Evolutionary conservation across 768 basidiomycete genomes (phyloP).

Genomic region (Peribolospora kevripleyi): DNA sequence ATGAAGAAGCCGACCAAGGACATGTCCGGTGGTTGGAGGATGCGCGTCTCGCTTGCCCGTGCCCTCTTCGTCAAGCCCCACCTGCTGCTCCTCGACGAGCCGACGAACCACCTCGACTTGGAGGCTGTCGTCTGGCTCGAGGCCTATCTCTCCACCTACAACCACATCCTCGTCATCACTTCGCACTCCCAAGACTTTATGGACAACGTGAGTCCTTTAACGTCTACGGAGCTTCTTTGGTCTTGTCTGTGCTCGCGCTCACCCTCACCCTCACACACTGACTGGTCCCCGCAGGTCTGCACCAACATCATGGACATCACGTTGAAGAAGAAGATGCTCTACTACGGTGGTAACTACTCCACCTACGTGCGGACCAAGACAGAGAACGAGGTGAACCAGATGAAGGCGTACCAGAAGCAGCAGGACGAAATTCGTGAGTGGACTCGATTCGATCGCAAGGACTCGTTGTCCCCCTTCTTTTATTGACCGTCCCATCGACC

Average conservation of each 20-base stretch:
- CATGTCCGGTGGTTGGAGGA: constrained; percentile 98
- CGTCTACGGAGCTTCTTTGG: too few relatives aligned
- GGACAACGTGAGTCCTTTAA: constrained; percentile 33
- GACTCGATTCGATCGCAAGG: background rate
- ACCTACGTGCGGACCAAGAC: constrained; percentile 87
- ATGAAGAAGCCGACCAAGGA: constrained; percentile 94
- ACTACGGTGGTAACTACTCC: constrained; percentile 89
- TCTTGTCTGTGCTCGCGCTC: too few relatives aligned
- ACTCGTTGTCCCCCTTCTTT: background rate
- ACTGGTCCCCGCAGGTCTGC: constrained; percentile 29
- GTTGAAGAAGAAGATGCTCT: constrained; percentile 40
- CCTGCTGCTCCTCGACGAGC: constrained; percentile 72
- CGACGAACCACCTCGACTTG: constrained; percentile 34
- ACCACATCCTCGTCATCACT: constrained; percentile 92
- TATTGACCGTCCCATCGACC: background rate
- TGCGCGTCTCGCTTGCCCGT: constrained; percentile 89
- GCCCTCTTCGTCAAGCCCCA: constrained; percentile 94
- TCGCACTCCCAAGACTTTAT: constrained; percentile 99
- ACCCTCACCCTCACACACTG: too few relatives aligned
- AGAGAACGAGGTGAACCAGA: constrained; percentile 98
- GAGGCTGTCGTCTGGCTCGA: constrained; percentile 98
- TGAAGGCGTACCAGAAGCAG: constrained; percentile 97
- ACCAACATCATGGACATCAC: constrained; percentile 97
- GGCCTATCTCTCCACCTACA: constrained; percentile 91
- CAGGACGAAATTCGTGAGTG: constrained; percentile 59